Base-by-base conservation (phyloP, 495 filamentous ascomycete species). In the Cladorrhinum samala region DNA sequence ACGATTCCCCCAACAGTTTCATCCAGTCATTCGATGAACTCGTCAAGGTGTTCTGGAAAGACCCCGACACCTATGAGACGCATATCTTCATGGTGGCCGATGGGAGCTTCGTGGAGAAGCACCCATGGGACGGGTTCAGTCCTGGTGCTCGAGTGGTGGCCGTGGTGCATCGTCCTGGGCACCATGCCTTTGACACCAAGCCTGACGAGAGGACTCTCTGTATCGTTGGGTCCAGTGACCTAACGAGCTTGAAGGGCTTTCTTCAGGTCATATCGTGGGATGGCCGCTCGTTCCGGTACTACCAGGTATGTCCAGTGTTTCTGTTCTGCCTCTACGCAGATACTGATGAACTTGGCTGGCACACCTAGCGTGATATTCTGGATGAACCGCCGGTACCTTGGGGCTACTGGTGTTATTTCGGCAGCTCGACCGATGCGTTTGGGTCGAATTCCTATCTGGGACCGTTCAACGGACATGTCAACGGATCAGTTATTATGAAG, bases 381-480 rank as follows among this genome's bases (percentile, higher is more conserved):
- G n/a, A 37, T 14, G 6, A 37, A 37, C 14, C 30, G 30, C 14
- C 30, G 30, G 7, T 37, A 37, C 14, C 7, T 7, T 7, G 30
- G 30, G 30, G 14, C 30, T 14, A 14, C 30, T 48, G 46, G 46
- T 27, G 16, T 18, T 18, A 24, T 24, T 48, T 48, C 33, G 46
- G 46, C 21, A 36, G 18, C 7, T 25, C 46, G 14, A 48, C 13
- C n/a, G 46, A 48, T 7, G 46, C 46, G 3, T 48, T 48, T 19
- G 46, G 46, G 9, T 2, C 2, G 8, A 48, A 18, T n/a, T 20
- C 21, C 2, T 48, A 48, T n/a, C 25, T 48, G 20, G 46, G 46
- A 9, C 46, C 46, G n/a, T 48, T 48, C 25, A 48, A 48, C 16
- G 46, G 46, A 20, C 46, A 48, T 30, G 46, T 48, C 9, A 48